A percentile compares a stretch with the other conserved stretches of the same genome.
phyloP scores from a whole-genome alignment of 495 filamentous ascomycete genomes.

The Saxophila tyrrhenica region DNA sequence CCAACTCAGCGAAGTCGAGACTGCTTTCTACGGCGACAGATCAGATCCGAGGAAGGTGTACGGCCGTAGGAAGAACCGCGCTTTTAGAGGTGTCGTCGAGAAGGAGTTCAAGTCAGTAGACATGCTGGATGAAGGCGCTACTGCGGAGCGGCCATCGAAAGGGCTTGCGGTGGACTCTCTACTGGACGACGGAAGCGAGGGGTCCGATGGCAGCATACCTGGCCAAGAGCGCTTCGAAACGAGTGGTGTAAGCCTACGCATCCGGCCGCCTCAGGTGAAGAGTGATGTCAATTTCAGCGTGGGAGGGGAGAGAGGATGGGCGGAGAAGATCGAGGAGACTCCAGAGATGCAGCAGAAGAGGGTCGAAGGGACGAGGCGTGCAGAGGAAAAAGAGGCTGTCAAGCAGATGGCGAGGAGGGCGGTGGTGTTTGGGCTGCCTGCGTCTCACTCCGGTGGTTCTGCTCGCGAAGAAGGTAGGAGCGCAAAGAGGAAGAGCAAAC shows the following conservation, averaged over 20 bases:
- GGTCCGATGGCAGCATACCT: slow-evolving; percentile 21
- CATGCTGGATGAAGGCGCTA: not conserved
- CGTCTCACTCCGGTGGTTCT: not conserved
- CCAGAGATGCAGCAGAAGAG: slow-evolving; percentile 29
- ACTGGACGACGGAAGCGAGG: too few relatives aligned
- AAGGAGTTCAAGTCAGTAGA: not conserved
- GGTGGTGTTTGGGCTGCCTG: slow-evolving; percentile 36
- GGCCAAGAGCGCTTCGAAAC: not conserved
- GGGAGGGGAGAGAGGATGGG: slow-evolving; percentile 34
- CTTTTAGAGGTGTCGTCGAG: not conserved
- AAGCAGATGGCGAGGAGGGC: slow-evolving; percentile 34
- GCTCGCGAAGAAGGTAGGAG: not conserved
- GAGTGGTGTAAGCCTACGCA: slow-evolving; percentile 1
- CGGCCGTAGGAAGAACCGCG: not conserved
- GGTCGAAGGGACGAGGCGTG: slow-evolving; percentile 21
- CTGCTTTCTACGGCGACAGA: slow-evolving; percentile 25
- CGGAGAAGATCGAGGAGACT: slow-evolving; percentile 30
- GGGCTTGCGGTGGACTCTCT: too few relatives aligned
- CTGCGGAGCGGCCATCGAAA: not conserved
- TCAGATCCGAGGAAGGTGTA: slow-evolving; percentile 15
- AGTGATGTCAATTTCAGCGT: slow-evolving; percentile 35
- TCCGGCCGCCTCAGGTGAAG: slow-evolving; percentile 28
- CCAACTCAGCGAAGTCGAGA: slow-evolving; percentile 25
- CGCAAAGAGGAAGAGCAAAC: slow-evolving; percentile 1
- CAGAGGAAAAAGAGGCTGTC: slow-evolving; percentile 35